Base-by-base conservation (phyloP, 176 grass and related monocot species). In the Eragrostis nindensis region DNA sequence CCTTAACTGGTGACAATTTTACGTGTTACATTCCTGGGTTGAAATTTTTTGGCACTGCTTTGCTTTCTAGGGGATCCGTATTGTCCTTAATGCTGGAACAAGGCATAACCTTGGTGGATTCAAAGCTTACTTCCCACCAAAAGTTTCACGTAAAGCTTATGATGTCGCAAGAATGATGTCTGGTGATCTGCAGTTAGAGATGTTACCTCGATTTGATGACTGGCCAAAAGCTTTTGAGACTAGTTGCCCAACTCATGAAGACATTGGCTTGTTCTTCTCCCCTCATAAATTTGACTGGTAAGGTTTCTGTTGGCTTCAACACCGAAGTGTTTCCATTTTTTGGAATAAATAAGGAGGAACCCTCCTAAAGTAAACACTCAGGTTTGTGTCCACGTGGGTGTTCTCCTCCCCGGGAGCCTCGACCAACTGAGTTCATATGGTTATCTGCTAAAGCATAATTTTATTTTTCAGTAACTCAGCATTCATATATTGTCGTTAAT, bases 241-340 rank as follows among this genome's bases (percentile, higher is more conserved):
- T 32, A 61, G 0, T 41, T 1, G 0, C 43, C 75, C 80, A 66
- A 52, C 49, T 74, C 46, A 88, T 79, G 75, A 84, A 30, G 86
- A 84, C 42, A 68, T 88, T 68, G 80, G 49, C 6, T 42, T 88
- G 68, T 50, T 74, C 25, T 88, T 88, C 44, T 77, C 74, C 43
- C 1, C 69, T 73, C 41, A 39, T 30, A 45, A 79, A 74, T 47
- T 54, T 82, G 75, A 74, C 15, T 1, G 52, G 81, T 84, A 88
- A 7, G 26, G 11, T 84, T 73, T 69, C 47, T 74, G 5, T 49
- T 79, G 49, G 16, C 56, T 78, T 18, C 15, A 5, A 2, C 66
- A 78, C 25, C 41, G 70, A 48, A 59, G 18, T 72, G 26, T 40
- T 62, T 22, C 9, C 24, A 2, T 12, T 5, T 60, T 3, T 25